phyloP scores from a whole-genome alignment of 257 asterid genomes.

The Gynochthodes officinalis region DNA sequence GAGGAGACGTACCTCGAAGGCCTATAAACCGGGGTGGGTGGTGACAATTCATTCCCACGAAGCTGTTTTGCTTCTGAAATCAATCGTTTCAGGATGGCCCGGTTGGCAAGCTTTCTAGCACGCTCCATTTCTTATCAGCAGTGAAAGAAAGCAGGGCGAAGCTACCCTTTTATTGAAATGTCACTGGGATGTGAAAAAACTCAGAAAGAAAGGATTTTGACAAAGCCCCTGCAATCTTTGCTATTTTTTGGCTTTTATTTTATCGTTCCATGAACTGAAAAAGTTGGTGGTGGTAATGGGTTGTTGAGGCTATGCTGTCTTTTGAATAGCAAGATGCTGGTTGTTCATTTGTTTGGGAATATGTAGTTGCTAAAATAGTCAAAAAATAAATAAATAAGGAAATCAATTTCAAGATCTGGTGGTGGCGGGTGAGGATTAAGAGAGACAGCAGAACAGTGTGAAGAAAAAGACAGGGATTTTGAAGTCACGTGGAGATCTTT shows the following conservation, averaged over 20 bases:
- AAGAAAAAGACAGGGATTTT: slow-evolving; percentile 37
- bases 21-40: slow-evolving; percentile 27
- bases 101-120: slow-evolving; percentile 64
- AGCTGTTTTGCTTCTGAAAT: slow-evolving; percentile 52
- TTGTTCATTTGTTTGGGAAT: neutral
- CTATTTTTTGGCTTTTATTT: slow-evolving; percentile 12
- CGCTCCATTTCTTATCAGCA: slow-evolving; percentile 54
- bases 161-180: neutral
- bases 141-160: neutral
- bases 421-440: slow-evolving; percentile 38
- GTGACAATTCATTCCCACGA: slow-evolving; percentile 17
- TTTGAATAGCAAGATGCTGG: neutral
- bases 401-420: slow-evolving; percentile 44
- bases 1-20: slow-evolving; percentile 75
- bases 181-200: slow-evolving; percentile 16
- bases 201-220: slow-evolving; percentile 12
- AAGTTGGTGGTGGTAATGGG: slow-evolving; percentile 49
- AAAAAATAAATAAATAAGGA: no score
- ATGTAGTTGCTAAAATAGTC: neutral
- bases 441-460: slow-evolving; percentile 27
- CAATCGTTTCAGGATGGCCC: slow-evolving; percentile 59
- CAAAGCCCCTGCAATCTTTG: slow-evolving; percentile 24
- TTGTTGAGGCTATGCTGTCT: slow-evolving; percentile 31
- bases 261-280: slow-evolving; percentile 26
- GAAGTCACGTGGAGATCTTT: slow-evolving; percentile 26